A percentile compares a stretch with the other conserved stretches of the same genome.
phyloP scores from a whole-genome alignment of 768 basidiomycete species.

The Tylopilus cervinicoccineus region DNA sequence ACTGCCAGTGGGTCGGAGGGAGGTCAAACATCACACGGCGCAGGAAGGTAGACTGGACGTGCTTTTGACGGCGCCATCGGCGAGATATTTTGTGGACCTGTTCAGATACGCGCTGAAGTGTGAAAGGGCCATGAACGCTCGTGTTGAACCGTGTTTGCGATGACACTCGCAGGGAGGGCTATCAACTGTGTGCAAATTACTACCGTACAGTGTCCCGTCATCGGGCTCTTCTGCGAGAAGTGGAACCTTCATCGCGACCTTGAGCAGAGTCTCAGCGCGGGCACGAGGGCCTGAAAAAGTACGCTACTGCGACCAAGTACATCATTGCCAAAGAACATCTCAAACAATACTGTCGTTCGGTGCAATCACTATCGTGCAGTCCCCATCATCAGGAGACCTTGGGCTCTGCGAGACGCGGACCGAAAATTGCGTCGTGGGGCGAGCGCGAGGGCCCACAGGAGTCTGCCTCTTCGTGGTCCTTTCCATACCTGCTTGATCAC shows the following conservation, averaged over 20 bases:
- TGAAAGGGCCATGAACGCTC: conserved; percentile 21
- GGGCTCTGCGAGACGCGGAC: conserved; percentile 1
- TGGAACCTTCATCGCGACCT: too few relatives aligned
- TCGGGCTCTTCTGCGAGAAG: too few relatives aligned
- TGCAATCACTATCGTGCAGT: background rate
- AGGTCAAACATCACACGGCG: conserved; percentile 10
- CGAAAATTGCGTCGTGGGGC: background rate
- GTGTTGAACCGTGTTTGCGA: background rate
- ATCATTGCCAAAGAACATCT: background rate
- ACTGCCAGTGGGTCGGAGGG: conserved; percentile 38
- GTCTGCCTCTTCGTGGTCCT: background rate
- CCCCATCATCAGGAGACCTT: background rate
- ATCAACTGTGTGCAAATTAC: too few relatives aligned
- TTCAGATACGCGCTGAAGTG: conserved; percentile 32
- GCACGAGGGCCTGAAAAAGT: too few relatives aligned
- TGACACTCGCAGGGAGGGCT: too few relatives aligned
- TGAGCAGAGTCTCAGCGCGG: too few relatives aligned
- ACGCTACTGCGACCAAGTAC: too few relatives aligned
- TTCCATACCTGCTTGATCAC: background rate
- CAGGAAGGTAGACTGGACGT: conserved; percentile 23
- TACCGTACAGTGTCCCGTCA: too few relatives aligned
- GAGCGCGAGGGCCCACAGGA: background rate
- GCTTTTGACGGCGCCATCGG: conserved; percentile 41
- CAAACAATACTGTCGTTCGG: conserved; percentile 7
- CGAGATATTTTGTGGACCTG: conserved; percentile 36